Base-by-base conservation (phyloP, 805 yeast species). In the Kluyveromyces starmeri region DNA sequence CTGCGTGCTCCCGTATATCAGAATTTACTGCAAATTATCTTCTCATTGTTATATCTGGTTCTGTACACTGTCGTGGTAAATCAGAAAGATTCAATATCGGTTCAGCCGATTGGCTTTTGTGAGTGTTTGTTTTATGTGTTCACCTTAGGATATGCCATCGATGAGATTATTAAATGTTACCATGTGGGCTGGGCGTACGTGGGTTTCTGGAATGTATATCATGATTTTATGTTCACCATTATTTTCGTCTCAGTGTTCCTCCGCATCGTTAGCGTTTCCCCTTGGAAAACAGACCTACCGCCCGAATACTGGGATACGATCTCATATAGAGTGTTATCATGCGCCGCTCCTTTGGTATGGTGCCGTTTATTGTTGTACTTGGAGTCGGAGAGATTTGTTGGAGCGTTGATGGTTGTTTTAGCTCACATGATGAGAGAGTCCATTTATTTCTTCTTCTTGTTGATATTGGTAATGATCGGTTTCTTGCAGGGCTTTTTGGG, bases 301-400 rank as follows among this genome's bases (percentile, higher is more conserved):
- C 39, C 41, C 40, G 58, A 41, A 48, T 58, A 50, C 19, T 46
- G 71, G 46, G 83, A 76, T 48, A 67, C 68, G 42, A 63, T 74
- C 5, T 70, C 94, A 0, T 83, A 76, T 53, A 62, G 94, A 41
- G 54, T 83, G 2, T 58, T 85, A 31, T 77, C 94, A 0, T 70
- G 86, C 48, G 86, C 83, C 10, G 81, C 95, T 5, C 95, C 95
- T 2, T 65, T 85, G 44, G 77, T 85, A 71, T 85, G 95, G 94
- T 70, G 82, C 2, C 67, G 96, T 32, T 62, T 85, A 32, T 60
- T 85, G 37, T 65, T 85, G 23, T 84, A 68, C 57, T 67, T 84
- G 46, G 96, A 85, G 52, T 80, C 88, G 8, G 75, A 77, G 44
- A 71, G 72, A 46, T 84, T 85, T 55, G 83, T 84, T 32, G 96